Percentiles rank a stretch among this genome's conserved stretches.
Conservation (phyloP, 2,329 filamentous ascomycete species). For the Monosporascus sp. region DNA sequence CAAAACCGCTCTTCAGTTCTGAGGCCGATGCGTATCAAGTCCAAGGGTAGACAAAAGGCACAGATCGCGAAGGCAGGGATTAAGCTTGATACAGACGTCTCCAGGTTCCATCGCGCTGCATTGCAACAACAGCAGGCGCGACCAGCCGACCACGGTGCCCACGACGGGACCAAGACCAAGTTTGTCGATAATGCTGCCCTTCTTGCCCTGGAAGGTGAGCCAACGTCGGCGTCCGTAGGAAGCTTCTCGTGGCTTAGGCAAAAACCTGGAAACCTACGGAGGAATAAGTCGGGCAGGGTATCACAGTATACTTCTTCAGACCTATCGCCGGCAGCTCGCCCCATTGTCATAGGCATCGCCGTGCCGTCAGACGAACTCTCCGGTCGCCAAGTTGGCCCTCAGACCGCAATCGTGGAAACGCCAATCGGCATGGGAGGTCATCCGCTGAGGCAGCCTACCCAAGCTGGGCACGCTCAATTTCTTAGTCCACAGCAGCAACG, state of each 20-base stretch:
- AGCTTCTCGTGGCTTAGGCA: conserved; percentile 53
- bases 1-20: conserved; percentile 31
- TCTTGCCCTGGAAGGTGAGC: conserved; percentile 52
- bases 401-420: conserved; percentile 39
- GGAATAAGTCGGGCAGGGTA: conserved; percentile 17
- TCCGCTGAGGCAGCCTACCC: conserved; percentile 13
- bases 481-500: conserved; percentile 32
- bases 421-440: conserved; percentile 29
- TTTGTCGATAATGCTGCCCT: conserved; percentile 57
- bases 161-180: conserved; percentile 31
- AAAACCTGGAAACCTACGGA: conserved; percentile 22
- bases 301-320: conserved; percentile 32
- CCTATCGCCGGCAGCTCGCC: conserved; percentile 63
- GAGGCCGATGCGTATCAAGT: conserved; percentile 46
- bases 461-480: conserved; percentile 14
- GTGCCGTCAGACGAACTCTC: conserved; percentile 50
- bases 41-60: conserved; percentile 54
- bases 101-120: conserved; percentile 43
- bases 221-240: conserved; percentile 48
- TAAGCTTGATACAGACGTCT: conserved; percentile 65
- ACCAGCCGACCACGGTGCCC: conserved; percentile 20
- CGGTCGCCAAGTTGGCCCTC: conserved; percentile 46
- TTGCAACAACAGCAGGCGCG: conserved; percentile 30
- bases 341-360: conserved; percentile 67
- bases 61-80: conserved; percentile 60